These are phyloP conservation scores for Neurospora tetraspora DNA, from an alignment of 495 filamentous ascomycete genomes.

Conservation along the genomic window DNA sequence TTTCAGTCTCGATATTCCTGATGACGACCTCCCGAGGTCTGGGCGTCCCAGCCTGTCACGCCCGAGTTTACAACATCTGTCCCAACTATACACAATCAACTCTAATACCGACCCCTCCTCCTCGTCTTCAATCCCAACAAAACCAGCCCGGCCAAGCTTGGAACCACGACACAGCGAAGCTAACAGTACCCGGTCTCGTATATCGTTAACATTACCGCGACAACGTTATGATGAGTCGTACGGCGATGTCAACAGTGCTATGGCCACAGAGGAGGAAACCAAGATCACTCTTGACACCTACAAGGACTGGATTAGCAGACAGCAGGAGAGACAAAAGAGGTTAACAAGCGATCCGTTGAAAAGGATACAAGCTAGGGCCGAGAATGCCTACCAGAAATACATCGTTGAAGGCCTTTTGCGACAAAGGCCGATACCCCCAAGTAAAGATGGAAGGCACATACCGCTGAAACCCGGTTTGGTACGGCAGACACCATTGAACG, in stretches of 20 bases:
- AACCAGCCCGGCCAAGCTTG: neutral
- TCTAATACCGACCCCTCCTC: slow-evolving; percentile 10
- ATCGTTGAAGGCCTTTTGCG: slow-evolving; percentile 36
- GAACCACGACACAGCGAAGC: neutral
- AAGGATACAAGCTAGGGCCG: slow-evolving; percentile 1
- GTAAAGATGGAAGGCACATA: slow-evolving; percentile 53
- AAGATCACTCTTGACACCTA: slow-evolving; percentile 11
- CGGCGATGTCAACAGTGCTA: slow-evolving; percentile 7
- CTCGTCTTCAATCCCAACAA: slow-evolving; percentile 1
- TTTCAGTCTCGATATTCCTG: neutral
- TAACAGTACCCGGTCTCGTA: slow-evolving; percentile 6
- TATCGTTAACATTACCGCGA: slow-evolving; percentile 17
- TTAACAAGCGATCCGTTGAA: slow-evolving; percentile 8
- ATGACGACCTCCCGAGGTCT: neutral
- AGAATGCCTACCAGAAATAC: slow-evolving; percentile 24
- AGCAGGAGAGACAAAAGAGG: slow-evolving; percentile 11
- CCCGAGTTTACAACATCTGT: slow-evolving; percentile 1
- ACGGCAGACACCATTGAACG: slow-evolving; percentile 40
- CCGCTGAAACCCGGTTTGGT: slow-evolving; percentile 38
- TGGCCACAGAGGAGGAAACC: slow-evolving; percentile 10
- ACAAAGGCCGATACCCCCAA: slow-evolving; percentile 34
- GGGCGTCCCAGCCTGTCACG: neutral
- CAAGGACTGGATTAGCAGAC: slow-evolving; percentile 14
- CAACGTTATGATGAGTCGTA: slow-evolving; percentile 19
- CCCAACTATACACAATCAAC: slow-evolving; percentile 21